Percentiles rank a stretch among this genome's conserved stretches.
Evolutionary conservation across 2,329 filamentous ascomycete species (phyloP).

Genomic region (Hypocreales sp.): DNA sequence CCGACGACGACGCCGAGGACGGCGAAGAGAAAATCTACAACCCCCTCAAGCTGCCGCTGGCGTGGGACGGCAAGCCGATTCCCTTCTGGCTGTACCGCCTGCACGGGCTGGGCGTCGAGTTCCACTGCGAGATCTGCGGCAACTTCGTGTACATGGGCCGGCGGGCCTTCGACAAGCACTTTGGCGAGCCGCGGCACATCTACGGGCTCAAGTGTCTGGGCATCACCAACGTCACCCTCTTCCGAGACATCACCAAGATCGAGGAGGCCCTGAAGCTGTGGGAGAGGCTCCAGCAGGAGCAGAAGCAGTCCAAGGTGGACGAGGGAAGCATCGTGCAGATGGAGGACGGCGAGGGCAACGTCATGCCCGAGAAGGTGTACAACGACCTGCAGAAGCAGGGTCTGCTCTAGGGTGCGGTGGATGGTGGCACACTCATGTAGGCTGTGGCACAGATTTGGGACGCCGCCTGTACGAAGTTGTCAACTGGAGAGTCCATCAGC

Average conservation of each 20-base stretch:
- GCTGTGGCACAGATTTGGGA: no score
- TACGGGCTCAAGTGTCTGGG: constrained; percentile 89
- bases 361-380: constrained; percentile 99
- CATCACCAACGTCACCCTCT: constrained; percentile 79
- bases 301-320: constrained; percentile 59
- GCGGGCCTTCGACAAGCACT: constrained; percentile 94
- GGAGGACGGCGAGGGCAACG: constrained; percentile 94
- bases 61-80: constrained; percentile 98
- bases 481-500: no score
- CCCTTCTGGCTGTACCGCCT: constrained; percentile 98
- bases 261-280: constrained; percentile 78
- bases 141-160: constrained; percentile 99
- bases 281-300: constrained; percentile 83
- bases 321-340: constrained; percentile 88
- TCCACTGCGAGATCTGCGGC: constrained; percentile 89
- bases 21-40: constrained; percentile 90
- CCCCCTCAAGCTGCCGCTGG: constrained; percentile 84
- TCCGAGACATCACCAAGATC: constrained; percentile 86
- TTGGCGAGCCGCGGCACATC: constrained; percentile 84
- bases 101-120: constrained; percentile 88
- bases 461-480: no score
- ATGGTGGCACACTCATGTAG: no score
- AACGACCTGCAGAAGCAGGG: constrained; percentile 89
- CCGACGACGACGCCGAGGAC: constrained; percentile 56
- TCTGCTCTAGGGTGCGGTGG: constrained; percentile 49